Conservation (phyloP, 306 rosid genomes). For the Quercus aquifolioides region DNA sequence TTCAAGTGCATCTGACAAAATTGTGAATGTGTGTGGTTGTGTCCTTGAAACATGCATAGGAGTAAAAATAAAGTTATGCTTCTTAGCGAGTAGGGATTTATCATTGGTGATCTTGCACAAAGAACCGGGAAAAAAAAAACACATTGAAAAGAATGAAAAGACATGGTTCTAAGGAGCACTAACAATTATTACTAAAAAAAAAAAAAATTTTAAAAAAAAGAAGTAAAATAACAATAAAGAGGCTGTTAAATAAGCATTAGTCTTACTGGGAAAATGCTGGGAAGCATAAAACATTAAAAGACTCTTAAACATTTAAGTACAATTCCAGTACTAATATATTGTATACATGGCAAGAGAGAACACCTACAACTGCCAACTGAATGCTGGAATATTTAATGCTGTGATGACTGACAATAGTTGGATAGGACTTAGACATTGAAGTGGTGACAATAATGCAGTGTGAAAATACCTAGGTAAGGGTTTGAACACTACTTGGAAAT, state of each 20-base stretch:
- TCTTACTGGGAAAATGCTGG: background rate
- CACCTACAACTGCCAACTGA: background rate
- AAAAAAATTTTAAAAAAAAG: no score
- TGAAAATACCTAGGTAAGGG: background rate
- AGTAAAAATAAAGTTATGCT: background rate
- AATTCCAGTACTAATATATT: background rate
- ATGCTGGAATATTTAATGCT: background rate
- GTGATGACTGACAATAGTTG: background rate
- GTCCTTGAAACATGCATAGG: background rate
- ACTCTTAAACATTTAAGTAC: background rate
- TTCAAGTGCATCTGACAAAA: slow-evolving; percentile 10
- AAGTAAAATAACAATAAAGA: background rate
- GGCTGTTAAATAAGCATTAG: background rate
- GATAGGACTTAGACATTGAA: background rate
- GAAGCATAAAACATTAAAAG: background rate
- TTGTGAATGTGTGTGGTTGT: background rate
- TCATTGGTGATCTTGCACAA: background rate
- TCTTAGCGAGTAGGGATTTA: background rate
- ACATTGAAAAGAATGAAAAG: background rate
- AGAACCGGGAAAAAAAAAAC: background rate
- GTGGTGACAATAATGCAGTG: background rate
- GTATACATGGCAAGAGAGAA: background rate
- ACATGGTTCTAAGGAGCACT: background rate
- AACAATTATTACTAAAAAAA: background rate
- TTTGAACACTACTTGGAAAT: background rate